Conservation (phyloP, 768 basidiomycete genomes). For the Crassisporium funariophilum region DNA sequence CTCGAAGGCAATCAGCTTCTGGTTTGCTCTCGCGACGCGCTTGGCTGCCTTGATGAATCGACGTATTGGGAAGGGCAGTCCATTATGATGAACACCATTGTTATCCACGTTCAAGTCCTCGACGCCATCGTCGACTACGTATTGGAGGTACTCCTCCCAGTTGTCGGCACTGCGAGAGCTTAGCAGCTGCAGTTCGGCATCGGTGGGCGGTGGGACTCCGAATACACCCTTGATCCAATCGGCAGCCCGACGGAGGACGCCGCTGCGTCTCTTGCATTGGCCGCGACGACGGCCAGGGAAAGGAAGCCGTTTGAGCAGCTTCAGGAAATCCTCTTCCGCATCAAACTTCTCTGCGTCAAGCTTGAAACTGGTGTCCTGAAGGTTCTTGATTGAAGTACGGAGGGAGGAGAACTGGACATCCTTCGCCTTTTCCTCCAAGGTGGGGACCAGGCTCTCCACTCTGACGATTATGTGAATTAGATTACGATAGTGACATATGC, state of each 20-base stretch:
- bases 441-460: constrained; percentile 50
- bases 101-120: constrained; percentile 10
- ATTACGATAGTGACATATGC: not conserved
- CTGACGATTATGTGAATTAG: constrained; percentile 26
- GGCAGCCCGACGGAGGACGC: constrained; percentile 25
- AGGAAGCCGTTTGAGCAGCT: constrained; percentile 43
- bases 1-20: constrained; percentile 72
- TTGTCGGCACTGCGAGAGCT: constrained; percentile 24
- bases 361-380: constrained; percentile 52
- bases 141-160: constrained; percentile 38
- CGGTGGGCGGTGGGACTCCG: constrained; percentile 35
- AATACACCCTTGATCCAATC: constrained; percentile 41
- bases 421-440: constrained; percentile 16
- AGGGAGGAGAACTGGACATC: constrained; percentile 45
- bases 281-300: constrained; percentile 25
- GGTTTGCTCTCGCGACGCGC: constrained; percentile 60
- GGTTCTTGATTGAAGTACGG: constrained; percentile 43
- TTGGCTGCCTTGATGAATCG: constrained; percentile 59
- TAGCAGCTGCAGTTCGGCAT: constrained; percentile 21
- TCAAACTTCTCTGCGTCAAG: constrained; percentile 61
- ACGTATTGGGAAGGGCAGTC: constrained; percentile 33
- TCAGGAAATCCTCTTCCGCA: constrained; percentile 54
- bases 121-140: constrained; percentile 9
- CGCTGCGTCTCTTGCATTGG: constrained; percentile 22
- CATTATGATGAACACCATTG: not conserved